Base-by-base conservation (phyloP, 805 yeast genomes). In the Starmerella floris region DNA sequence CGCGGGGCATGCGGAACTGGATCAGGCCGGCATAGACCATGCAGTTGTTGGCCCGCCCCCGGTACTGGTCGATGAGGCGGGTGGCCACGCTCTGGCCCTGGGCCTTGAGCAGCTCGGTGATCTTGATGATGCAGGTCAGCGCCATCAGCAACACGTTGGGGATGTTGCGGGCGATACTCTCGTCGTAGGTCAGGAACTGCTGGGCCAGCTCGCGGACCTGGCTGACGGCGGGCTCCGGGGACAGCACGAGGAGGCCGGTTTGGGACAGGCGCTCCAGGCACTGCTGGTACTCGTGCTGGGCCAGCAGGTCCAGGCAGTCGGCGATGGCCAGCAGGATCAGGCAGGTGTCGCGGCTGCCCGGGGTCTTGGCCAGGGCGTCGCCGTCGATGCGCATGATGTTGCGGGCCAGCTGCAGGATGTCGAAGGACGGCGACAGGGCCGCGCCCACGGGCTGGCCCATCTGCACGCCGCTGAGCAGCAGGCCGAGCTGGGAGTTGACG, bases 21-120 rank as follows among this genome's bases (percentile, higher is more conserved):
- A 87, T 79, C 77, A 88, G 80, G 47, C 96, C 97, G 5, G 96
- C 94, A 60, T 80, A 88, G 3, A 87, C 75, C 85, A 87, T 84
- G 61, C 94, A 81, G 61, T 84, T 84, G 59, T 76, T 79, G 2
- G 94, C 84, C 33, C 51, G 43, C 39, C 38, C 44, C 8, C 51
- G 45, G 45, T 52, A 45, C 36, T 44, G 51, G 26, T 49, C 46
- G 15, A 46, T 48, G 36, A 54, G 48, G 48, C 39, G 54, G 48
- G 28, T 45, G 44, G 39, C 51, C 30, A 42, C 52, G 44, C 23
- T 51, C 40, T 52, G 40, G n/a, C 36, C 41, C 23, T 31, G 30
- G 5, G 40, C 6, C 22, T 37, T 63, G 58, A 50, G 64, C 65
- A 35, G 66, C 62, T 52, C 65, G 22, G 60, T 32, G 68, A 63